phyloP scores from a whole-genome alignment of 2,329 filamentous ascomycete genomes.

The Xylariaceae sp. region DNA sequence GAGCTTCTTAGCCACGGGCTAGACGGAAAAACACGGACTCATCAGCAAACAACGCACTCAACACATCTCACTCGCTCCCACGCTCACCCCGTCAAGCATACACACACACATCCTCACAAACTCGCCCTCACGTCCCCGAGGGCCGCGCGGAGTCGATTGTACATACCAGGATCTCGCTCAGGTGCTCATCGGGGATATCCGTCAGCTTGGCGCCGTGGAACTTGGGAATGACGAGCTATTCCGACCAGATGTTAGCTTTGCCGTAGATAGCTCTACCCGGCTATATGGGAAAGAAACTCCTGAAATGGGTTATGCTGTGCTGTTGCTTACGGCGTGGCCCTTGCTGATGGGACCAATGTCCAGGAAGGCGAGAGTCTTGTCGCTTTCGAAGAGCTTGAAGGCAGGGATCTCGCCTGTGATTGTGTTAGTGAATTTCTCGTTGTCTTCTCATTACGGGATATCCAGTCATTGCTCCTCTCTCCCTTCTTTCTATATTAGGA shows the following conservation, averaged over 20 bases:
- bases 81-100: neutral
- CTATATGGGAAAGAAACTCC: no score
- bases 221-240: slow-evolving; percentile 91
- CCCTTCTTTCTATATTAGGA: no score
- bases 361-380: slow-evolving; percentile 90
- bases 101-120: neutral
- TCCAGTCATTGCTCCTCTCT: no score
- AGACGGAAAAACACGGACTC: neutral
- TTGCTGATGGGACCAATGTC: slow-evolving; percentile 87
- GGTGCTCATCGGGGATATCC: slow-evolving; percentile 86
- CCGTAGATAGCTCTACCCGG: neutral
- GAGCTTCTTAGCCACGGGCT: slow-evolving; percentile 83
- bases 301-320: no score
- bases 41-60: neutral
- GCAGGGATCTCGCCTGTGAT: slow-evolving; percentile 82
- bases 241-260: neutral
- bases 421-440: neutral
- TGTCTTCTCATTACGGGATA: no score
- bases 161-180: slow-evolving; percentile 72
- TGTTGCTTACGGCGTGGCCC: slow-evolving; percentile 86
- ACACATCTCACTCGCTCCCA: neutral
- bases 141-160: neutral
- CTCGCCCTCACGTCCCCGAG: neutral
- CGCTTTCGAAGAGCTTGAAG: slow-evolving; percentile 92
- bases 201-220: slow-evolving; percentile 84